These are phyloP conservation scores for Sporisorium exsertum DNA, from an alignment of 1,284 basidiomycete genomes.

Conservation along the genomic window DNA sequence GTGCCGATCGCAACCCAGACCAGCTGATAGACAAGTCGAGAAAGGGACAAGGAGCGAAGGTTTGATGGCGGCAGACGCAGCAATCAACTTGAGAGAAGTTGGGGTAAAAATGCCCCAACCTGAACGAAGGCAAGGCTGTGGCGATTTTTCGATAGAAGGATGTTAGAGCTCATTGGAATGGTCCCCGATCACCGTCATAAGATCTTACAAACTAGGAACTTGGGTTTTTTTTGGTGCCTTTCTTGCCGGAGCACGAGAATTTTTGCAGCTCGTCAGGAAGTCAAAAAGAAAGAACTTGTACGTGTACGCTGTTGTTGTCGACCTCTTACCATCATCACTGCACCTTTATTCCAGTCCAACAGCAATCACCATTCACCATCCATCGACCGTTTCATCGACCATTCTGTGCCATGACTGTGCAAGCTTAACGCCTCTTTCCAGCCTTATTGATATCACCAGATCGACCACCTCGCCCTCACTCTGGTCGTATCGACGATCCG, in stretches of 20 bases:
- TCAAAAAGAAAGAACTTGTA: neutral
- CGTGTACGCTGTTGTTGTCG: neutral
- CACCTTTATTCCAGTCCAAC: neutral
- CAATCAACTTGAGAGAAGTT: neutral
- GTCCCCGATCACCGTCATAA: neutral
- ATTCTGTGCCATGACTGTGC: neutral
- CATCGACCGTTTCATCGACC: neutral
- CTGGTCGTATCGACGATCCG: neutral
- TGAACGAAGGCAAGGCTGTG: neutral
- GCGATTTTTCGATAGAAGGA: neutral
- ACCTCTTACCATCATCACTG: neutral
- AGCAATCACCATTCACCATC: neutral
- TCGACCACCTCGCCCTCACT: neutral
- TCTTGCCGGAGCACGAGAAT: constrained; percentile 6
- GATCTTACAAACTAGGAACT: neutral
- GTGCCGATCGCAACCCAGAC: neutral
- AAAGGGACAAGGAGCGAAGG: neutral
- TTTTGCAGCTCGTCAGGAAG: neutral
- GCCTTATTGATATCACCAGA: neutral
- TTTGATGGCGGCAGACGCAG: too few relatives aligned
- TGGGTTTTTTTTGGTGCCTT: neutral
- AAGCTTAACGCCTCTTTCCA: neutral
- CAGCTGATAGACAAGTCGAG: neutral
- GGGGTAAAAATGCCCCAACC: neutral
- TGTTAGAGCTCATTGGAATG: neutral